Evolutionary conservation across 2,329 filamentous ascomycete species (phyloP), one percentile per base, ranked within the genome.

Genomic region (Aspergillus pseudonomiae): DNA sequence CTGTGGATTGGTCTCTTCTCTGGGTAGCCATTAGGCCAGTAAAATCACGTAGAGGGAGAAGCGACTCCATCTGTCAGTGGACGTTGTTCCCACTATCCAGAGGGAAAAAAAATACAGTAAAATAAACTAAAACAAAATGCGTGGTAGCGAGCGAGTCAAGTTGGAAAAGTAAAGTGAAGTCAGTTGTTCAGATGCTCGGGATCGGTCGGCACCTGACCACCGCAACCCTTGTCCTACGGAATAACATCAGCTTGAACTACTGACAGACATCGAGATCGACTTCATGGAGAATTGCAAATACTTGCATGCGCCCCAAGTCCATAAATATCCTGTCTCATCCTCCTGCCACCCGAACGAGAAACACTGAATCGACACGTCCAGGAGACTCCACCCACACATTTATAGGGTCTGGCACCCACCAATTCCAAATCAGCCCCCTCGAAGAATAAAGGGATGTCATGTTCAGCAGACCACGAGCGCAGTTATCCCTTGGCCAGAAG

Each of bases 181-280:
- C 21, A 24, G 21, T 24, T 24, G 21, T 24, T 24, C 1, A 24
- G 21, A 24, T 24, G 21, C 21, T 24, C 21, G 21, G 21, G 21
- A 24, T 24, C 21, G 21, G 50, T 45, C 21, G 57, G 57, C 57
- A 59, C 43, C 43, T 59, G 57, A 59, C 30, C 26, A 16, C 48
- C 6, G 9, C 4, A 48, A 9, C 56, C 41, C 56, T 48, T 28
- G 26, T 24, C 21, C 21, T 24, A 24, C 21, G 21, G 21, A 24
- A 24, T 24, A 24, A 24, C 21, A 24, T 24, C 21, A 24, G 2
- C 21, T 24, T 24, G 21, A 24, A 24, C 21, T 24, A 24, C 21
- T 24, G 21, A 24, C 21, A 24, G 21, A 24, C 21, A 24, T 28
- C 36, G 6, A 24, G 43, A 45, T 45, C 43, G 43, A 45, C 34